Evolutionary conservation across 2,329 filamentous ascomycete species (phyloP).

Genomic region (Escovopsis weberi): DNA sequence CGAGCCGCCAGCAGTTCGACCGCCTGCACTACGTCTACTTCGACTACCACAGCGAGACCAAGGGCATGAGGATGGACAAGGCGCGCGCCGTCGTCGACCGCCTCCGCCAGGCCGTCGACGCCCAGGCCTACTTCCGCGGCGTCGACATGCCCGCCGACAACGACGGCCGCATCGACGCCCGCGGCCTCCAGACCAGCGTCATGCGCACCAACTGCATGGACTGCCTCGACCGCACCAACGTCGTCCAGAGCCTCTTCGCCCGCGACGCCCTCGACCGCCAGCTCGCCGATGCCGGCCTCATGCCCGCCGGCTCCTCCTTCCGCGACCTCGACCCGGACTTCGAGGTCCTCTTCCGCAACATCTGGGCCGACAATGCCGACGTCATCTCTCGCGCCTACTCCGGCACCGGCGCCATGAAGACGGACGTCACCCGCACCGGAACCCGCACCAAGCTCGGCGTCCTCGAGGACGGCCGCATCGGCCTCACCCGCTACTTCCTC

Average conservation of each 20-base stretch:
- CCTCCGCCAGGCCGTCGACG: slow-evolving; percentile 58
- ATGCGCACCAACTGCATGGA: slow-evolving; percentile 99
- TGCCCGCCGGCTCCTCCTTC: slow-evolving; percentile 62
- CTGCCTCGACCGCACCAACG: slow-evolving; percentile 92
- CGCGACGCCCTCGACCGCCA: slow-evolving; percentile 81
- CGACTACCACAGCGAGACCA: slow-evolving; percentile 96
- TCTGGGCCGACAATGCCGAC: slow-evolving; percentile 98
- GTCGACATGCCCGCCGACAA: slow-evolving; percentile 65
- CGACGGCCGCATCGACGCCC: slow-evolving; percentile 61
- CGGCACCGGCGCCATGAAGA: slow-evolving; percentile 94
- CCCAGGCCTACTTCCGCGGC: slow-evolving; percentile 85
- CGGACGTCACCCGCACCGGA: slow-evolving; percentile 90
- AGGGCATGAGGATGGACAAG: slow-evolving; percentile 85
- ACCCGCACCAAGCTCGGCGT: slow-evolving; percentile 74
- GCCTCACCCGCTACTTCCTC: slow-evolving; percentile 71
- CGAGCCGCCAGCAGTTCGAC: slow-evolving; percentile 51
- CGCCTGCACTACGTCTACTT: slow-evolving; percentile 94
- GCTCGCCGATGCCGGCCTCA: slow-evolving; percentile 68
- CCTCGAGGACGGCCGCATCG: slow-evolving; percentile 76
- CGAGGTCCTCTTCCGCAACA: slow-evolving; percentile 84
- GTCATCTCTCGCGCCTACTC: slow-evolving; percentile 87
- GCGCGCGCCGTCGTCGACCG: slow-evolving; percentile 76
- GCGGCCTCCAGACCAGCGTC: slow-evolving; percentile 71
- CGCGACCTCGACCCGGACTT: slow-evolving; percentile 65
- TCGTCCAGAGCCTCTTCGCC: slow-evolving; percentile 93